These are phyloP conservation scores for Hibiscus trionum DNA, from an alignment of 345 rosid genomes.

Conservation along the genomic window DNA sequence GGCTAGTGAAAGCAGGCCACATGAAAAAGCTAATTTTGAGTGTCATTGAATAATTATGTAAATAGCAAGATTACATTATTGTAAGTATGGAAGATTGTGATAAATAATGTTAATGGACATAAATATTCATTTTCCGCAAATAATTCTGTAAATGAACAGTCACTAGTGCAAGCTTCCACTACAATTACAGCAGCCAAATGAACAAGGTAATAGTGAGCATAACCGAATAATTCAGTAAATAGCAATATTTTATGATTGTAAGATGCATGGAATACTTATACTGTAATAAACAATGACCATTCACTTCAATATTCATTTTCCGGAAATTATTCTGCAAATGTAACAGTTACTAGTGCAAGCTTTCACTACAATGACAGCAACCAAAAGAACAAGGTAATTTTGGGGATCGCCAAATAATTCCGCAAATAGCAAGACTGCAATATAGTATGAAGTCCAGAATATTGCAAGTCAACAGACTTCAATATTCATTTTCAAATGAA, in stretches of 20 bases:
- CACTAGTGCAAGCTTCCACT: neutral
- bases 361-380: neutral
- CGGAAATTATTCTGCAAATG: neutral
- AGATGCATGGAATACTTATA: neutral
- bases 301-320: neutral
- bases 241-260: neutral
- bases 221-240: neutral
- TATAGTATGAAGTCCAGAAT: neutral
- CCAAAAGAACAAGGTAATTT: conserved; percentile 8
- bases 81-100: neutral
- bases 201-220: conserved; percentile 1
- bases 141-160: neutral
- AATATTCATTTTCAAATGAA: neutral
- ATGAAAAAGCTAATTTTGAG: neutral
- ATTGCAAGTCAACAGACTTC: neutral
- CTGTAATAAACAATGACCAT: neutral
- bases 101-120: neutral
- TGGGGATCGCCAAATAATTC: neutral
- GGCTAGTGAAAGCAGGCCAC: neutral
- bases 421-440: neutral
- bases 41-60: neutral
- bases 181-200: conserved; percentile 6
- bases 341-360: neutral
- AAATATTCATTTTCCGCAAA: neutral
- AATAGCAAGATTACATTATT: neutral